Conservation (phyloP, 2,329 filamentous ascomycete genomes). For the Arthrobotrys conoides region DNA sequence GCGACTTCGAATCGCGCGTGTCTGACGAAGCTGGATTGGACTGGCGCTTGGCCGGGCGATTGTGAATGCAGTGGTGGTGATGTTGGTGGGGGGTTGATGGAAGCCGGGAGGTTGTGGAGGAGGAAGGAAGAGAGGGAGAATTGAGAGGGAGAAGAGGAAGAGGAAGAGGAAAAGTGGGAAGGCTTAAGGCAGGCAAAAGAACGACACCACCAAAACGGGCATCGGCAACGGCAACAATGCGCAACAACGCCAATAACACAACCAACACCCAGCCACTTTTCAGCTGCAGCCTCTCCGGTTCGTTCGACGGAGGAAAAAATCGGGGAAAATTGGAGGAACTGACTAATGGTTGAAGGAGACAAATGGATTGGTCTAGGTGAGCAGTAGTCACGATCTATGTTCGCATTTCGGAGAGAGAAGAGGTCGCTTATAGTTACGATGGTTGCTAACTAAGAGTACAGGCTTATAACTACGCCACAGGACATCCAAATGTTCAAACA, state of each 20-base stretch:
- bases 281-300: not conserved
- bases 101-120: conserved; percentile 35
- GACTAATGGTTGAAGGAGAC: not conserved
- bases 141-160: conserved; percentile 3
- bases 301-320: no score
- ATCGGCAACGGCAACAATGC: conserved; percentile 58
- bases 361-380: no score
- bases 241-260: conserved; percentile 41
- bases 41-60: conserved; percentile 38
- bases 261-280: conserved; percentile 24
- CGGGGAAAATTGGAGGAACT: not conserved
- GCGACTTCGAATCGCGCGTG: conserved; percentile 60
- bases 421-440: no score
- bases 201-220: conserved; percentile 35
- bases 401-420: no score
- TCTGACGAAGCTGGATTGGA: conserved; percentile 23
- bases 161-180: conserved; percentile 54
- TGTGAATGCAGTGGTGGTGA: conserved; percentile 30
- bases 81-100: conserved; percentile 23
- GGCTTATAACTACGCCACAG: not conserved
- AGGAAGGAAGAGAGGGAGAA: conserved; percentile 38
- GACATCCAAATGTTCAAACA: not conserved
- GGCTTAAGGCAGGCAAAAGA: conserved; percentile 46
- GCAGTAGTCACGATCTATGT: no score
- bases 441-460: no score